These are phyloP conservation scores for Lepidium aucheri DNA, from an alignment of 345 rosid species.

Conservation along the genomic window DNA sequence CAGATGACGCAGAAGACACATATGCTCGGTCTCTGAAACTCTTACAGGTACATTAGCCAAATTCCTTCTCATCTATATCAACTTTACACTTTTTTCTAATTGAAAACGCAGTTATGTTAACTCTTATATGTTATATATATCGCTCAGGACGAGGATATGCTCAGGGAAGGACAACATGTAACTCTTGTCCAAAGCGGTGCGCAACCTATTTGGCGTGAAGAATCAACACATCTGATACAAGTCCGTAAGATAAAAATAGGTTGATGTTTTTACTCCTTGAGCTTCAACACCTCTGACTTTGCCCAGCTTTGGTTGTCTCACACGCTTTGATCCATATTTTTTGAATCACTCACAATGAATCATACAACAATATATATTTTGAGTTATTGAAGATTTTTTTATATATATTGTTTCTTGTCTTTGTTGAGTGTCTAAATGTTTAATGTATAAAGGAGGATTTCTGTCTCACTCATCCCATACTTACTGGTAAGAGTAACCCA, in stretches of 20 bases:
- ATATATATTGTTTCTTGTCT: background rate
- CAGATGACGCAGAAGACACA: conserved; percentile 88
- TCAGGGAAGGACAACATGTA: conserved; percentile 59
- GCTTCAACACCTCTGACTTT: background rate
- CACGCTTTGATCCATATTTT: conserved; percentile 7
- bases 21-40: conserved; percentile 65
- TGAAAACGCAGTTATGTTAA: background rate
- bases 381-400: conserved; percentile 4
- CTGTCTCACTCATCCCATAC: background rate
- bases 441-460: background rate
- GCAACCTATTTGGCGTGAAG: conserved; percentile 89
- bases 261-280: conserved; percentile 25
- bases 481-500: background rate
- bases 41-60: conserved; percentile 38
- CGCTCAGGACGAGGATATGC: conserved; percentile 54
- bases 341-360: conserved; percentile 3
- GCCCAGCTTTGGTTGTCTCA: background rate
- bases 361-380: conserved; percentile 9
- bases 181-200: conserved; percentile 96
- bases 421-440: background rate
- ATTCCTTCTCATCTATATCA: background rate
- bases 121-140: conserved; percentile 5
- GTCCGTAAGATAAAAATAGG: conserved; percentile 68
- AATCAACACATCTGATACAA: conserved; percentile 93
- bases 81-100: background rate